Evolutionary conservation across 1,284 basidiomycete genomes (phyloP), one percentile per base, ranked within the genome.

Genomic region (Microbotryomycetes sp.): DNA sequence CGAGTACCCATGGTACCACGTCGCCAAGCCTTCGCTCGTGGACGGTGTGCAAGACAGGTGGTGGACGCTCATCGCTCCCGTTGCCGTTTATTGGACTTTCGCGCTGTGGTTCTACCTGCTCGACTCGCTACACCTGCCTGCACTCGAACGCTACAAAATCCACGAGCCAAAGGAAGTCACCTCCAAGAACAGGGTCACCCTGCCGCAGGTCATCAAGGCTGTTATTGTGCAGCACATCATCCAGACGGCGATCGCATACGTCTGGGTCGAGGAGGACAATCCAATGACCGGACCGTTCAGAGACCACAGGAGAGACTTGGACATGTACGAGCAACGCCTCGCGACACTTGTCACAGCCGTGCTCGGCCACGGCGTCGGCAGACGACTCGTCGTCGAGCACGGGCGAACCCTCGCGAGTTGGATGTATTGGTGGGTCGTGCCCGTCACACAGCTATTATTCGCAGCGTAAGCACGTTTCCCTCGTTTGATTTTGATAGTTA

Each of bases 351-450:
- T 78, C 0, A 62, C 82, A n/a, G 79, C 83, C 15, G 26, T 80
- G 5, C 68, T 81, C 18, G 79, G 77, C 65, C 45, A 72, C 56
- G 66, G 69, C 57, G 73, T 71, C 3, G 77, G 78, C 23, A 63
- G 74, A 60, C 59, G 69, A 41, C 45, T 81, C 23, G 70, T 81
- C 51, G 72, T 78, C 21, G 67, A 62, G 6, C 70, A 81, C 29
- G 84, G 88, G 0, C 79, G 80, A 5, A 75, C 78, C 9, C 61
- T 84, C 16, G 81, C 86, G 23, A 82, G 87, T 73, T 84, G 82
- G 74, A 69, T 85, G 21, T 98, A 98, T 75, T 99, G 96, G 96
- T 98, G 93, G 91, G 85, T 80, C 21, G 85, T 94, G 11, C 96
- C 96, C 0, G 71, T 77, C 3, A 72, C 81, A 3, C 92, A 93